A percentile compares a stretch with the other conserved stretches of the same genome.
These are phyloP conservation scores for Pythium sukuiense DNA, from an alignment of 352 stramenopile genomes.

Conservation along the genomic window DNA sequence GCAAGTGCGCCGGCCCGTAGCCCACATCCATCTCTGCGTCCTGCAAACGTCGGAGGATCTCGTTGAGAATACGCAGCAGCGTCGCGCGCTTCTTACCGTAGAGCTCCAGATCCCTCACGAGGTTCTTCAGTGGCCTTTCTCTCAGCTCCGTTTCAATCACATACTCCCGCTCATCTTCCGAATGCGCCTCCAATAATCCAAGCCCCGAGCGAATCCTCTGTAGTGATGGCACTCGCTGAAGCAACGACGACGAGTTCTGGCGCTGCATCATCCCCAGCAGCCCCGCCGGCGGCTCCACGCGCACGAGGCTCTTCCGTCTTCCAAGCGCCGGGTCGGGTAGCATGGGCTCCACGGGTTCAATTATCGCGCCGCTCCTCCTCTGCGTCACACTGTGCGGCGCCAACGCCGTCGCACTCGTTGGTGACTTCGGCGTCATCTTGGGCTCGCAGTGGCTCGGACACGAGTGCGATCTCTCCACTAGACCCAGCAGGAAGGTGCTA, in stretches of 20 bases:
- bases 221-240: background rate
- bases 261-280: background rate
- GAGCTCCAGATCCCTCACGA: constrained; percentile 38
- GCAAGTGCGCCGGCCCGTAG: constrained; percentile 17
- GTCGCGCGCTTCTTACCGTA: constrained; percentile 40
- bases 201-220: constrained; percentile 1
- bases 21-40: constrained; percentile 24
- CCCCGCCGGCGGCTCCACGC: background rate
- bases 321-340: background rate
- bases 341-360: background rate
- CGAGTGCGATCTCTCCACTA: constrained; percentile 32
- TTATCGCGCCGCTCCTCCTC: background rate
- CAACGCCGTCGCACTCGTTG: background rate
- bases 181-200: background rate
- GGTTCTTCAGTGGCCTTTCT: constrained; percentile 13
- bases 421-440: constrained; percentile 4
- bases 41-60: constrained; percentile 41
- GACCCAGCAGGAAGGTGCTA: constrained; percentile 49
- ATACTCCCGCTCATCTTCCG: constrained; percentile 25
- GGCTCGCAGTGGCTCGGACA: constrained; percentile 22
- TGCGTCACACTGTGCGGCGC: background rate
- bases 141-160: constrained; percentile 14
- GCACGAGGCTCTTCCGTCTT: background rate
- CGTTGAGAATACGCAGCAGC: constrained; percentile 37
- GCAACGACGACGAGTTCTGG: constrained; percentile 6